Evolutionary conservation across 805 yeast species (phyloP), one percentile per base, ranked within the genome.

Genomic region (Zygosaccharomyces rouxii): DNA sequence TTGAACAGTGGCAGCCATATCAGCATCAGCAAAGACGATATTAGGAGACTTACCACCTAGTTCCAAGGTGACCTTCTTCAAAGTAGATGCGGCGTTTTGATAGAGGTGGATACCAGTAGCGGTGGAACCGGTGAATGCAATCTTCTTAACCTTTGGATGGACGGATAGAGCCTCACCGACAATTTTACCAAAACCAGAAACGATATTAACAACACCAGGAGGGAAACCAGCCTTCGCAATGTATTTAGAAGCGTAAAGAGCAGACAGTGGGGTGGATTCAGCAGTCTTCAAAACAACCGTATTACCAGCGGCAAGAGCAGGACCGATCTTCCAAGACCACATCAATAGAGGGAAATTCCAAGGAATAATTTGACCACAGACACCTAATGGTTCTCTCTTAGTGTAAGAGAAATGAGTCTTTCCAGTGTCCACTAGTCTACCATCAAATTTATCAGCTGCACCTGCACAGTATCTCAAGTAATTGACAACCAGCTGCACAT

Each of bases 11-110:
- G 76, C 75, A 48, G 84, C 81, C 51, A 90, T 66, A 68, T 90
- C 81, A 48, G 92, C 90, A 66, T 90, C 97, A 63, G 84, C 83
- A 65, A 86, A 89, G 43, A 90, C 83, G 58, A 90, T 81, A 70
- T 86, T 83, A 62, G 98, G 96, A 29, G 97, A 89, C 75, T 90
- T 90, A 67, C 98, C 98, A 66, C 98, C 98, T 62, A 89, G 81
- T 75, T 90, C 98, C 66, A 90, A 78, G 38, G 97, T 90, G 55
- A 89, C 88, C 70, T 86, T 89, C 78, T 90, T 90, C 70, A 90
- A 77, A 42, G 87, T 78, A 53, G 80, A 81, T 55, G 95, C 88
- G 53, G 96, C 90, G 52, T 78, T 76, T 70, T 78, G 79, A 84
- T 87, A 84, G 65, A 90, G 86, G 60, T 71, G 72, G 68, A 86